These are phyloP conservation scores for Porcisia hertigi DNA, from an alignment of 208 protist genomes.

Conservation along the genomic window DNA sequence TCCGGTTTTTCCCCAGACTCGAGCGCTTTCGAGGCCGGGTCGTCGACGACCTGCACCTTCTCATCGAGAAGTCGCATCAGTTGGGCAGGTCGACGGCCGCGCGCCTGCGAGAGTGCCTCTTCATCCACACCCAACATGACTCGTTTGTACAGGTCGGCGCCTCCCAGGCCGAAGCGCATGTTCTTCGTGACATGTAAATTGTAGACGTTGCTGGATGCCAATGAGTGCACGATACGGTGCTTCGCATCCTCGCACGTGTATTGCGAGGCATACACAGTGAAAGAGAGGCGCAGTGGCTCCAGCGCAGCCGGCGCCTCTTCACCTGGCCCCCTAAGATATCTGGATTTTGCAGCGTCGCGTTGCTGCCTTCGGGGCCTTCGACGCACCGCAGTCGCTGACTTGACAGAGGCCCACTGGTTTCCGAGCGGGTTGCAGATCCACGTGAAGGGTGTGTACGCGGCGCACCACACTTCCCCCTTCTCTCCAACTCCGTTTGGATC, in stretches of 20 bases:
- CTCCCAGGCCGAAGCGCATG: constrained; percentile 19
- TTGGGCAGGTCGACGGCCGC: constrained; percentile 9
- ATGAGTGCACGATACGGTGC: constrained; percentile 6
- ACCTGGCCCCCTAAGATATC: no score
- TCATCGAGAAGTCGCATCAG: constrained; percentile 28
- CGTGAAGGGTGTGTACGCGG: constrained; percentile 33
- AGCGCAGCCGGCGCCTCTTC: neutral
- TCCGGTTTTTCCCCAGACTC: neutral
- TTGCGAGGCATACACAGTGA: constrained; percentile 14
- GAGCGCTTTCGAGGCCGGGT: neutral
- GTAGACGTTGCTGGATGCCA: constrained; percentile 10
- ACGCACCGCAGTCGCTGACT: neutral
- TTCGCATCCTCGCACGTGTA: constrained; percentile 14
- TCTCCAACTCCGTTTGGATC: neutral
- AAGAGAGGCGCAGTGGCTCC: constrained; percentile 7
- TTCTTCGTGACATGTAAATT: constrained; percentile 17
- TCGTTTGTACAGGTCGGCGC: neutral
- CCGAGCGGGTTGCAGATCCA: constrained; percentile 37
- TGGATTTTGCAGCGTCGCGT: neutral
- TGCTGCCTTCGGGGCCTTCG: neutral
- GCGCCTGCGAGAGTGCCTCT: constrained; percentile 3
- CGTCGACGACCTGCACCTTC: neutral
- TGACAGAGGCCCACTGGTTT: constrained; percentile 18
- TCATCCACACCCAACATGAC: neutral
- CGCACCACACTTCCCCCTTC: constrained; percentile 16